A percentile compares a stretch with the other conserved stretches of the same genome.
Conservation (phyloP, 1,139 yeast species). For the Geotrichum europaeum region DNA sequence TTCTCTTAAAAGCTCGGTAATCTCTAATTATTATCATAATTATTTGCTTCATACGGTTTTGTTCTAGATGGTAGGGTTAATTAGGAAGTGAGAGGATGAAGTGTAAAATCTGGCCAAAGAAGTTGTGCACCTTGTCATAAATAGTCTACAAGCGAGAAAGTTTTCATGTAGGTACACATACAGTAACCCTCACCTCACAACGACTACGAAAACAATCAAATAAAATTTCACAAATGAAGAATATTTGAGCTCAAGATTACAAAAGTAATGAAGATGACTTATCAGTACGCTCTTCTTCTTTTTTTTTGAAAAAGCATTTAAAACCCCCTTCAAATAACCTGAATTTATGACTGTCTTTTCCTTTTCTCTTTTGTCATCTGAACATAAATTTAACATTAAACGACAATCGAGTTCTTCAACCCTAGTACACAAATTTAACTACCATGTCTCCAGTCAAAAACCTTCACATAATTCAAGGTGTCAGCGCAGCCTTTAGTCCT, state of each 20-base stretch:
- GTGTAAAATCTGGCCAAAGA: background rate
- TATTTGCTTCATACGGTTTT: background rate
- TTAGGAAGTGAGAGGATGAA: background rate
- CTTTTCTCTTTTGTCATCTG: background rate
- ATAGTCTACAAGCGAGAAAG: background rate
- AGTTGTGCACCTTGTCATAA: background rate
- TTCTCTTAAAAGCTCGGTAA: background rate
- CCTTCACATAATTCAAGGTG: background rate
- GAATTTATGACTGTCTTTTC: background rate
- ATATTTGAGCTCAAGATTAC: background rate
- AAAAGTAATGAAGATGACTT: background rate
- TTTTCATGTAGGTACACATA: background rate
- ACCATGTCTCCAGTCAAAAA: background rate
- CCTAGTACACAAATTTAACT: background rate
- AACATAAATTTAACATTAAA: background rate
- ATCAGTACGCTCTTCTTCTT: background rate
- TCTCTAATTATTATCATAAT: background rate
- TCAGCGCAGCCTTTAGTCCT: slow-evolving; percentile 4
- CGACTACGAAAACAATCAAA: background rate
- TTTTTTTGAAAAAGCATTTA: background rate
- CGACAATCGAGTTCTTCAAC: background rate
- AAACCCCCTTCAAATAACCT: background rate
- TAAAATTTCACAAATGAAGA: background rate
- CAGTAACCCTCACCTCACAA: background rate
- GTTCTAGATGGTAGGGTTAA: background rate